A percentile compares a stretch with the other conserved stretches of the same genome.
Conservation (phyloP, 805 yeast genomes). For the Candida sonorensis region DNA sequence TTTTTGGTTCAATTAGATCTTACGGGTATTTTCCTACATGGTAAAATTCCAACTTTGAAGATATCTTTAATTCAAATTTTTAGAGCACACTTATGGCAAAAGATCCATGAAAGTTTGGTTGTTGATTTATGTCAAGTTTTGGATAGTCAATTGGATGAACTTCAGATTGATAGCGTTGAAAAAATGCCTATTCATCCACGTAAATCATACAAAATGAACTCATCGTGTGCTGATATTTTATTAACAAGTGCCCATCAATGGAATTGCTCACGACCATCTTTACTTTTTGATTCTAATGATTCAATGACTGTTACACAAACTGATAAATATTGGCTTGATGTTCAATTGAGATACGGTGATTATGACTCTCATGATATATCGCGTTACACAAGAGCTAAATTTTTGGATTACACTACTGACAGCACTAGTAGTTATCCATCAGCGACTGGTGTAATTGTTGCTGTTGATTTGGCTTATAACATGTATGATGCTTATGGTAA, state of each 20-base stretch:
- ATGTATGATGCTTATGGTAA: slow-evolving; percentile 96
- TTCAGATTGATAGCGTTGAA: slow-evolving; percentile 79
- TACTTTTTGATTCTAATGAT: slow-evolving; percentile 67
- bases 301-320: slow-evolving; percentile 47
- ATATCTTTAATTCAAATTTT: slow-evolving; percentile 93
- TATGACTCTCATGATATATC: slow-evolving; percentile 96
- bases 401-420: slow-evolving; percentile 87
- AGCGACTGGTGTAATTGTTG: slow-evolving; percentile 86
- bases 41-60: slow-evolving; percentile 94
- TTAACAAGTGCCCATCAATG: slow-evolving; percentile 70
- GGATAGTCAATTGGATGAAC: slow-evolving; percentile 76
- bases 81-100: slow-evolving; percentile 98
- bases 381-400: slow-evolving; percentile 88
- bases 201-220: slow-evolving; percentile 94
- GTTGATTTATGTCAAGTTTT: slow-evolving; percentile 89
- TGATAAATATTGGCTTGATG: slow-evolving; percentile 88
- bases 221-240: slow-evolving; percentile 89
- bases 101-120: slow-evolving; percentile 92
- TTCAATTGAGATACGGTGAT: slow-evolving; percentile 93
- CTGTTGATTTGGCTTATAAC: slow-evolving; percentile 90
- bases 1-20: slow-evolving; percentile 92
- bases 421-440: slow-evolving; percentile 82
- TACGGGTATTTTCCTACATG: slow-evolving; percentile 95
- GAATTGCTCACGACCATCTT: slow-evolving; percentile 78
- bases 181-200: slow-evolving; percentile 95